Base-by-base conservation (phyloP, 2,329 filamentous ascomycete species). In the Mycosphaerella sp. region DNA sequence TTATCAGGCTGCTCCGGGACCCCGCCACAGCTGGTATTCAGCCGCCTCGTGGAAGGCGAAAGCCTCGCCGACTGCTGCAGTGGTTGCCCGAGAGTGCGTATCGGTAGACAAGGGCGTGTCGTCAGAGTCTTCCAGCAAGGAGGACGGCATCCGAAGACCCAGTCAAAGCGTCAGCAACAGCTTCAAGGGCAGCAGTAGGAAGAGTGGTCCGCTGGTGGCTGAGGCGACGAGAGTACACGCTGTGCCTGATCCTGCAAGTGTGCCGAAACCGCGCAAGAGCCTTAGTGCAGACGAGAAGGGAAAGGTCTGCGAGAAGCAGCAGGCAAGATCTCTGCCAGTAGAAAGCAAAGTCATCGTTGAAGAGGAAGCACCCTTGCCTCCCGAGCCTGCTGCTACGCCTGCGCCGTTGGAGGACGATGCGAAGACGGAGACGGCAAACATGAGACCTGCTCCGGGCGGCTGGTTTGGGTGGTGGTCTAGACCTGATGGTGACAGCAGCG, bases 391-490 rank as follows among this genome's bases (percentile, higher is more conserved):
- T 4, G 10, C 30, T 13, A 34, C 30, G 51, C 71, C 72, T 1
- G 54, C 51, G 8, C 58, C 62, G 40, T 57, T 60, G 6, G 57
- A 62, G 27, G 48, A 52, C 36, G 57, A 53, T 40, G 43, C 46
- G 16, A 57, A 63, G 42, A 59, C 60, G 10, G 59, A 61, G 30
- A 53, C 53, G n/a, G 51, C 51, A 37, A 58, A 56, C 34, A 42
- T 52, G 41, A 56, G 55, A 34, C 60, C 59, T 34, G 56, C 62
- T 36, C 56, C 58, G 0, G 61, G 58, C 52, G 64, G 66, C 10
- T 76, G 73, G 73, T 70, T 70, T 35, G 71, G 72, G 17, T 77
- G 74, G 74, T 77, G 74, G 74, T 76, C 74, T 12, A 62, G 73
- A 27, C 74, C 74, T 5, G 74, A 77, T 57, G 73, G 70, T 1